These are phyloP conservation scores for Tetrapisispora pingtungensis DNA, from an alignment of 805 yeast genomes.

Conservation along the genomic window DNA sequence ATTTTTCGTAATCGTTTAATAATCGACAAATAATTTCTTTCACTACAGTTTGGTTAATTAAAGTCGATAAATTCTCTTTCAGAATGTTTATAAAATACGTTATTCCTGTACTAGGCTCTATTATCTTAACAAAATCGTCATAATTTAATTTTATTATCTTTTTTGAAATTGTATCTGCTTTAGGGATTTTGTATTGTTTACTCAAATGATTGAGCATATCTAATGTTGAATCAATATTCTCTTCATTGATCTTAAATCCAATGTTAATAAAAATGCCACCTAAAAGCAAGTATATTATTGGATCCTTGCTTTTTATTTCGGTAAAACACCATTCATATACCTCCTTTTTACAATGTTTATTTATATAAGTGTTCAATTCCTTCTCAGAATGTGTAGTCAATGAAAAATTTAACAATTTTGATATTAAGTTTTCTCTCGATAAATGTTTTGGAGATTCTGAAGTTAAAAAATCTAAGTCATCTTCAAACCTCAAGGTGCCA, in stretches of 20 bases:
- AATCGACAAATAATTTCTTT: neutral
- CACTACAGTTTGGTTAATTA: neutral
- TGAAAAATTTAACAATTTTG: conserved; percentile 17
- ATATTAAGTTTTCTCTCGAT: conserved; percentile 5
- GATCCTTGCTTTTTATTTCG: neutral
- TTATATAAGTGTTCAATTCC: conserved; percentile 11
- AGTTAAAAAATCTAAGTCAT: conserved; percentile 30
- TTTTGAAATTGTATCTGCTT: conserved; percentile 1
- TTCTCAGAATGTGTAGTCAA: conserved; percentile 12
- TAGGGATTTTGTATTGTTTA: conserved; percentile 3
- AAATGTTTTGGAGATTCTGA: conserved; percentile 7
- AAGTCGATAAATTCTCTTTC: neutral
- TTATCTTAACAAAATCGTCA: conserved; percentile 13
- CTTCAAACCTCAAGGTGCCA: conserved; percentile 24
- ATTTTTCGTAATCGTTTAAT: neutral
- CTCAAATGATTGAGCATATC: neutral
- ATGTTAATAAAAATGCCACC: conserved; percentile 9
- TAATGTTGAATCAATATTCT: conserved; percentile 2
- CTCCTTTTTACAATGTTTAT: conserved; percentile 12
- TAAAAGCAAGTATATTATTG: conserved; percentile 10
- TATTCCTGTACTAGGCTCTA: conserved; percentile 7
- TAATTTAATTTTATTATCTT: conserved; percentile 14
- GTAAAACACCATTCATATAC: conserved; percentile 17
- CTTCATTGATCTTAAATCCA: neutral
- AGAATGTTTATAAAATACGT: conserved; percentile 9